Evolutionary conservation across 345 rosid genomes (phyloP), one percentile per base, ranked within the genome.

Genomic region (Trapa incisa): DNA sequence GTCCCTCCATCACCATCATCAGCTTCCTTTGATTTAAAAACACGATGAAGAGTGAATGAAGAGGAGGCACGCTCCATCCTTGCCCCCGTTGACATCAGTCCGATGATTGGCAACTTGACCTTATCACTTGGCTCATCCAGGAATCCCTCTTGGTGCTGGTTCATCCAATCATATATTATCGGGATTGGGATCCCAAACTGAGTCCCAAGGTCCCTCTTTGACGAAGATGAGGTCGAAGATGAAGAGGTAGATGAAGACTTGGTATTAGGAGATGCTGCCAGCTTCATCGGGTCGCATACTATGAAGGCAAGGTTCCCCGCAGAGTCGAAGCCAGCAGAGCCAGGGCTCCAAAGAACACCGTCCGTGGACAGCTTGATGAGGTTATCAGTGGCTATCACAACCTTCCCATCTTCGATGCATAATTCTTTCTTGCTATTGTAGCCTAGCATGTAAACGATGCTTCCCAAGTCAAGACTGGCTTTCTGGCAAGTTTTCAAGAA

Each of bases 71-170:
- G 86, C 64, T 93, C 98, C 41, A 90, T 87, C 79, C 81, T 93
- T 78, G 86, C 96, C 75, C 97, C 91, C 3, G 97, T 61, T 68
- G 98, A 88, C 96, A 90, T 90, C 76, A 93, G 74, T 67, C 96
- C 79, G 71, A 90, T 86, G 70, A 90, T 79, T 64, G 98, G 98
- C 68, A 90, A 72, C 77, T 87, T 93, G 3, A 97, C 94, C 71
- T 90, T 93, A 13, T 84, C 79, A 66, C 11, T 58, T 17, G 80
- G 86, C 75, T 93, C 97, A 66, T 93, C 98, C 0, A 93, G 88
- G 77, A 82, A 86, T 67, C 97, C 98, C 81, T 93, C 98, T 97
- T 97, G 90, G 71, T 93, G 98, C 80, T 90, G 98, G 80, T 87
- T 90, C 65, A 90, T 82, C 97, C 98, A 90, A 80, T 93, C 96